Evolutionary conservation across 768 basidiomycete genomes (phyloP), one percentile per base, ranked within the genome.

Genomic region (Amyloporia xantha): DNA sequence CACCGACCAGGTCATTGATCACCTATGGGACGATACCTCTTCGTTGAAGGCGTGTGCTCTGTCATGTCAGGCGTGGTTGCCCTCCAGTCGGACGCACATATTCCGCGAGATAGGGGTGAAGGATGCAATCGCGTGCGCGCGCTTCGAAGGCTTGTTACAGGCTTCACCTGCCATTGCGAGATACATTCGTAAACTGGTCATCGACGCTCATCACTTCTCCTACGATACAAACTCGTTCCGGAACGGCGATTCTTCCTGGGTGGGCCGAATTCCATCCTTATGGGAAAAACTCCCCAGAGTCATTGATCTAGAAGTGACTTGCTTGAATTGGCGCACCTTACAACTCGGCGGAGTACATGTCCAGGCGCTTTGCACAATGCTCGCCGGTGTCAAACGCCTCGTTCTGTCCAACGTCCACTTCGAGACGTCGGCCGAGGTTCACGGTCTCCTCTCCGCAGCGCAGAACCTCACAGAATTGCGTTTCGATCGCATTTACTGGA

Each of bases 1-100:
- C 26, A 44, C 56, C 25, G 63, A 64, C 53, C 50, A 59, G 53
- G 48, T 54, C 20, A 54, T 63, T 28, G 62, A 64, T 54, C 53
- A 62, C 41, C 56, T 61, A 21, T 59, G 60, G 59, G 53, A 62
- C 49, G 63, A 64, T 51, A 15, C 42, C 17, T 15, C 35, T 10
- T 21, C 63, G 11, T 54, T 62, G 38, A 11, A 30, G 10, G 45
- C 55, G n/a, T 62, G 60, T 47, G 52, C 54, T 46, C 49, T 57
- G 15, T 41, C 50, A 3, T 55, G 52, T 50, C 51, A 53, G 19
- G 35, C 52, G 12, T 59, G 57, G 52, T 43, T 60, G 13, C 60
- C 60, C 36, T 46, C 59, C 6, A 53, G 54, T 19, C 56, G 61
- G 19, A 49, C 54, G 2, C 63, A 61, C 48, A 55, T 62, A 53